These are phyloP conservation scores for Penicillium bovifimosum DNA, from an alignment of 495 filamentous ascomycete genomes.

Conservation along the genomic window DNA sequence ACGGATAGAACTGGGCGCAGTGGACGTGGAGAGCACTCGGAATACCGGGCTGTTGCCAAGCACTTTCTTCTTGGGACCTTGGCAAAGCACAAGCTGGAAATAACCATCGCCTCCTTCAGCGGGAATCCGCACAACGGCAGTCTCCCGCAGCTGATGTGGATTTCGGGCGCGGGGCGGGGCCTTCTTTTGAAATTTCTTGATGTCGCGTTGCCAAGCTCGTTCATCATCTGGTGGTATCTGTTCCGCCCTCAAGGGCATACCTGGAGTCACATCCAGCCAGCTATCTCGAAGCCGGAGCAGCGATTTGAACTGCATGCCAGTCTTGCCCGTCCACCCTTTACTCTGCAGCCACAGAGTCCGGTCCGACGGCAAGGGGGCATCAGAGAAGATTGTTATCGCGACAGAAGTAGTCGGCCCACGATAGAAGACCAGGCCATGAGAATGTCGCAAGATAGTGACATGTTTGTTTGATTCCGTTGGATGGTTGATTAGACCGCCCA, in stretches of 20 bases:
- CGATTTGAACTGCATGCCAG: conserved; percentile 60
- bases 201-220: conserved; percentile 62
- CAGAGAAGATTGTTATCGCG: conserved; percentile 55
- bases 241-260: conserved; percentile 34
- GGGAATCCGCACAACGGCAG: conserved; percentile 57
- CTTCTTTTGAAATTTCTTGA: conserved; percentile 53
- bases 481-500: conserved; percentile 56
- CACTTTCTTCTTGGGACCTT: conserved; percentile 46
- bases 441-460: conserved; percentile 62
- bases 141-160: conserved; percentile 52
- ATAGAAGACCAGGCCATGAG: conserved; percentile 57
- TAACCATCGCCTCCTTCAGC: conserved; percentile 60
- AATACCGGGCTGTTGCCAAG: conserved; percentile 62
- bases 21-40: conserved; percentile 55
- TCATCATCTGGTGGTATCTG: conserved; percentile 49
- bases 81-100: conserved; percentile 57
- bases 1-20: conserved; percentile 51
- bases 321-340: conserved; percentile 62
- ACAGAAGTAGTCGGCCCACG: conserved; percentile 57
- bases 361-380: conserved; percentile 48
- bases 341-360: conserved; percentile 61
- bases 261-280: conserved; percentile 64
- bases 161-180: conserved; percentile 33
- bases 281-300: conserved; percentile 47
- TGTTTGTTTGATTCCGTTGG: conserved; percentile 61